phyloP scores from a whole-genome alignment of 768 basidiomycete genomes.

The Heimioporus sp. region DNA sequence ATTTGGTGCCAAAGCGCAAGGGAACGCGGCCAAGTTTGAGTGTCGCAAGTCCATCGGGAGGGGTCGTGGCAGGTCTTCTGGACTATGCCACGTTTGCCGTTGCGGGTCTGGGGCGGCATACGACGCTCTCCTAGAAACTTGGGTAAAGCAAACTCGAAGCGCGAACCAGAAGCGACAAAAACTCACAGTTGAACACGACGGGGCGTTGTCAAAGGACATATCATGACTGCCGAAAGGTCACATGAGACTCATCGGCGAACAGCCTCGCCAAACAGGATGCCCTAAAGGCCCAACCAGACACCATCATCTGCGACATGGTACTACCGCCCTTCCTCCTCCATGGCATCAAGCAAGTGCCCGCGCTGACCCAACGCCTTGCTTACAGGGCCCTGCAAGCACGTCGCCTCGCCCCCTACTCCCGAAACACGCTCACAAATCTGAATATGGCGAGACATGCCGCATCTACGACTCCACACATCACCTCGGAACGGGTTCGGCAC shows the following conservation, averaged over 20 bases:
- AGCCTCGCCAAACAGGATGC: constrained; percentile 16
- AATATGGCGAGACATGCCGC: neutral
- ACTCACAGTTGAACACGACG: no score
- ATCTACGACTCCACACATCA: neutral
- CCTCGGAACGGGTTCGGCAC: constrained; percentile 1
- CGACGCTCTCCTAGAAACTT: no score
- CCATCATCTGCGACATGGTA: neutral
- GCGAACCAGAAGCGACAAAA: no score
- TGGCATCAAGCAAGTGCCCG: constrained; percentile 12
- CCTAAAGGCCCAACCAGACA: neutral
- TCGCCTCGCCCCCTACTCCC: neutral
- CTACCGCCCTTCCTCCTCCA: constrained; percentile 1
- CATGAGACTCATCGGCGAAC: constrained; percentile 26
- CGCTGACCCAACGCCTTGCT: constrained; percentile 12
- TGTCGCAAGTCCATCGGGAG: constrained; percentile 18
- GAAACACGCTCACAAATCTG: constrained; percentile 4
- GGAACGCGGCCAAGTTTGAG: constrained; percentile 19
- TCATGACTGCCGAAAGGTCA: no score
- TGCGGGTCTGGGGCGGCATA: constrained; percentile 3
- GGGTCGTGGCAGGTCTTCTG: neutral
- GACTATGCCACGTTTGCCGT: neutral
- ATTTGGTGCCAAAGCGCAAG: constrained; percentile 45
- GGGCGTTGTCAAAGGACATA: no score
- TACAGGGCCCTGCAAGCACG: constrained; percentile 9
- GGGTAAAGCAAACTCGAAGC: no score